Evolutionary conservation across 805 yeast genomes (phyloP).

Genomic region (Yamadazyma olivae): DNA sequence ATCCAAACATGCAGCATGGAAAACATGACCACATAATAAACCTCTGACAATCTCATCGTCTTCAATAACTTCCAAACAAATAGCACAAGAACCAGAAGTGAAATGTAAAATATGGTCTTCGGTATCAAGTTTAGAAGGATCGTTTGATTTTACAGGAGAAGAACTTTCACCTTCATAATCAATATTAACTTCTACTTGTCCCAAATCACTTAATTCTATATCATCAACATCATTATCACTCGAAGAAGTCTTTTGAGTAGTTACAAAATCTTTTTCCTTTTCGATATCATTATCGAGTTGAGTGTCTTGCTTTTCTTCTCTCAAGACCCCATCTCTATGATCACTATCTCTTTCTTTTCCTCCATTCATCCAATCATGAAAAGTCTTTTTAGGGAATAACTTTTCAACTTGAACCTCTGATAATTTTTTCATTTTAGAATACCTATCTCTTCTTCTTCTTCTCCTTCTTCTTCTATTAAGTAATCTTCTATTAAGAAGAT

Average conservation of each 20-base stretch:
- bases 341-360: constrained; percentile 52
- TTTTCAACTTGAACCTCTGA: constrained; percentile 57
- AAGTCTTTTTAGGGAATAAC: constrained; percentile 56
- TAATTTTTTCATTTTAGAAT: constrained; percentile 47
- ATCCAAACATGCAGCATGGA: constrained; percentile 74
- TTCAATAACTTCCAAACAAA: constrained; percentile 67
- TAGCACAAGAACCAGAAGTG: constrained; percentile 72
- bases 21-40: constrained; percentile 77
- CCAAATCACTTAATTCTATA: constrained; percentile 3
- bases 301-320: constrained; percentile 24
- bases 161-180: constrained; percentile 4
- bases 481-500: constrained; percentile 24
- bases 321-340: constrained; percentile 43
- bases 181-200: neutral
- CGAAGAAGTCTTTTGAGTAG: neutral
- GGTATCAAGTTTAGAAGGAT: no score
- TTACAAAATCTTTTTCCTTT: neutral
- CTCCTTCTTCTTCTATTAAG: constrained; percentile 32
- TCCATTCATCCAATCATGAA: constrained; percentile 58
- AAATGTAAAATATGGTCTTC: no score
- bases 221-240: neutral
- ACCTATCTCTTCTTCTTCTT: constrained; percentile 38
- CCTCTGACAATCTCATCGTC: constrained; percentile 67
- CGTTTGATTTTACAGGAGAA: no score
- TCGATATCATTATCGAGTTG: neutral